Conservation (phyloP, 148 eudicot genomes). For the Pouteria glomerata region DNA sequence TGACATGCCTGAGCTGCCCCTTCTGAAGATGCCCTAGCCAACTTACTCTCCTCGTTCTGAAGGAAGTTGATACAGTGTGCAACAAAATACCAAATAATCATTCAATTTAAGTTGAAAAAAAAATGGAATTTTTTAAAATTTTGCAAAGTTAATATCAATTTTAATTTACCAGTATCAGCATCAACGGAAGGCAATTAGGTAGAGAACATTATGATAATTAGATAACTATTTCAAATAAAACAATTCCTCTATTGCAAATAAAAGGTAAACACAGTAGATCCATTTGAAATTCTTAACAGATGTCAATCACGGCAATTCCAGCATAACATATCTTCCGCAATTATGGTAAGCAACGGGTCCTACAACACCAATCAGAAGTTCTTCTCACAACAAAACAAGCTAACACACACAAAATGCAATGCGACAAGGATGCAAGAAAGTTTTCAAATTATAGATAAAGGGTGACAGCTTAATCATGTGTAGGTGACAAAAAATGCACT, state of each 20-base stretch:
- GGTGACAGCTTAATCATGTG: not conserved
- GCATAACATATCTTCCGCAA: not conserved
- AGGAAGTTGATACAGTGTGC: not conserved
- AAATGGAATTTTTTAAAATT: not conserved
- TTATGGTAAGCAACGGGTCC: not conserved
- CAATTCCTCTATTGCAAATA: not conserved
- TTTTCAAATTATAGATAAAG: not conserved
- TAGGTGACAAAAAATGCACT: no score
- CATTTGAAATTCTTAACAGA: not conserved
- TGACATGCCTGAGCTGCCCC: constrained; percentile 40
- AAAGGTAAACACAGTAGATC: not conserved
- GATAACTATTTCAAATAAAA: not conserved
- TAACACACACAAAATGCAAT: not conserved
- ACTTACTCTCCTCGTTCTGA: constrained; percentile 34
- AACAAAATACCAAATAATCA: not conserved
- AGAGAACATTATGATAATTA: not conserved
- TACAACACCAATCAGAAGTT: not conserved
- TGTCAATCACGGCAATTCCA: not conserved
- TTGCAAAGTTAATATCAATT: not conserved
- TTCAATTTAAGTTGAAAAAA: not conserved
- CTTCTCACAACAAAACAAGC: not conserved
- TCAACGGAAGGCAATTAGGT: not conserved
- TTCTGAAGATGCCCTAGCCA: constrained; percentile 30
- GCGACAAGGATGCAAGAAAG: not conserved
- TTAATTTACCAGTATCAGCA: not conserved